Evolutionary conservation across 1,284 basidiomycete species (phyloP).

Genomic region (Apiotrichum brassicae): DNA sequence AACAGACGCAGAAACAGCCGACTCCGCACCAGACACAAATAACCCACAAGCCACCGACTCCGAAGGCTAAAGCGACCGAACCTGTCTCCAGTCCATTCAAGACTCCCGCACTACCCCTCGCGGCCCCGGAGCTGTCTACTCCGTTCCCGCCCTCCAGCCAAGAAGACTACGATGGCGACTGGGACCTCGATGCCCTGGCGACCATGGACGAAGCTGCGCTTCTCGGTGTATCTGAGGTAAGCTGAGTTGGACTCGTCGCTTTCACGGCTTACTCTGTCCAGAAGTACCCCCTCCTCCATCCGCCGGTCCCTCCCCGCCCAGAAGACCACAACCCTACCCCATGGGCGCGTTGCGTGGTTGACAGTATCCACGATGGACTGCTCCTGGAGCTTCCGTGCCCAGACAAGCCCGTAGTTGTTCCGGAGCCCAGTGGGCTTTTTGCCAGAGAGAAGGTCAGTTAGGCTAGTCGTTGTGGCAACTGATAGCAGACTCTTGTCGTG

Average conservation of each 20-base stretch:
- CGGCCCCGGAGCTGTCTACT: too few species aligned
- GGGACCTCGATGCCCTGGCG: slow-evolving; percentile 33
- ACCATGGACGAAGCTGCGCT: slow-evolving; percentile 29
- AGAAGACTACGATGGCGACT: slow-evolving; percentile 31
- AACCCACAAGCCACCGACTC: too few species aligned
- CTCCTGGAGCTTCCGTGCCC: not conserved
- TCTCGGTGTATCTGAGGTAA: not conserved
- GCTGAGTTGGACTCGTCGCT: too few species aligned
- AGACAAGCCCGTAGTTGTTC: not conserved
- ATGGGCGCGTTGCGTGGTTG: slow-evolving; percentile 32
- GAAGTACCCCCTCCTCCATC: slow-evolving; percentile 34
- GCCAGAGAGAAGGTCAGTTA: slow-evolving; percentile 22
- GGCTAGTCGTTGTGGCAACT: not conserved
- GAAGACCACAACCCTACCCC: slow-evolving; percentile 29
- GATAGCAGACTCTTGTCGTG: slow-evolving; percentile 27
- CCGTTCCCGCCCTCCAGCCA: slow-evolving; percentile 1
- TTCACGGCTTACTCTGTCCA: slow-evolving; percentile 15
- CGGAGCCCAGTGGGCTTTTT: slow-evolving; percentile 9
- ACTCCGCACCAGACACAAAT: too few species aligned
- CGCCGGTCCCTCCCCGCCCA: slow-evolving; percentile 27
- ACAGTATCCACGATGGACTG: slow-evolving; percentile 25
- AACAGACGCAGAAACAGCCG: not conserved
- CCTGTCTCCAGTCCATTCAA: too few species aligned
- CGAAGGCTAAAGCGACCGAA: too few species aligned
- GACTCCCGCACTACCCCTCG: too few species aligned